Conservation (phyloP, 495 filamentous ascomycete species). For the Lindgomyces ingoldianus region DNA sequence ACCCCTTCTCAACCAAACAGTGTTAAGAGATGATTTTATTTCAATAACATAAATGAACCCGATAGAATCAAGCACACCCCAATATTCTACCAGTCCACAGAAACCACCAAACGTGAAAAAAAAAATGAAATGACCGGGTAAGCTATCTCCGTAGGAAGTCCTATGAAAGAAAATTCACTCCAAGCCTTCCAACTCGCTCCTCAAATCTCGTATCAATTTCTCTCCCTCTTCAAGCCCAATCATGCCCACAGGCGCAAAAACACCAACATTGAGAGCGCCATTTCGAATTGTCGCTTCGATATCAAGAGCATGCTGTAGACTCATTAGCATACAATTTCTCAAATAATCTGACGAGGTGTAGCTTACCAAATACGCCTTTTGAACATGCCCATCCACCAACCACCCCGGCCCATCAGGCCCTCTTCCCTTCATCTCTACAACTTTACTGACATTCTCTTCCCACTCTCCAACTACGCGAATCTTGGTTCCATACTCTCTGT, state of each 20-base stretch:
- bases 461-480: constrained; percentile 23
- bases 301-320: constrained; percentile 54
- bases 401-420: constrained; percentile 30
- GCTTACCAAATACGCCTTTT: constrained; percentile 44
- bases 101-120: no score
- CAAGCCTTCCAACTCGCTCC: constrained; percentile 12
- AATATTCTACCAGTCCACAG: no score
- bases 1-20: no score
- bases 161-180: neutral
- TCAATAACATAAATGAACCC: no score
- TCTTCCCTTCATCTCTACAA: neutral
- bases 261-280: constrained; percentile 54
- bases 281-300: constrained; percentile 54
- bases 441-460: constrained; percentile 19
- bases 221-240: constrained; percentile 41
- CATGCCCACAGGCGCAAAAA: constrained; percentile 52
- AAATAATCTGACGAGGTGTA: neutral
- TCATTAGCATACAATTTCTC: constrained; percentile 14
- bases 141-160: no score
- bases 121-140: no score
- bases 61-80: no score
- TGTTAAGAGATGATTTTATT: no score
- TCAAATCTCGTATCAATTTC: constrained; percentile 37
- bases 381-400: constrained; percentile 13
- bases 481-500: neutral